Conservation (phyloP, 1,139 yeast species). For the Eremothecium sinecaudum region DNA sequence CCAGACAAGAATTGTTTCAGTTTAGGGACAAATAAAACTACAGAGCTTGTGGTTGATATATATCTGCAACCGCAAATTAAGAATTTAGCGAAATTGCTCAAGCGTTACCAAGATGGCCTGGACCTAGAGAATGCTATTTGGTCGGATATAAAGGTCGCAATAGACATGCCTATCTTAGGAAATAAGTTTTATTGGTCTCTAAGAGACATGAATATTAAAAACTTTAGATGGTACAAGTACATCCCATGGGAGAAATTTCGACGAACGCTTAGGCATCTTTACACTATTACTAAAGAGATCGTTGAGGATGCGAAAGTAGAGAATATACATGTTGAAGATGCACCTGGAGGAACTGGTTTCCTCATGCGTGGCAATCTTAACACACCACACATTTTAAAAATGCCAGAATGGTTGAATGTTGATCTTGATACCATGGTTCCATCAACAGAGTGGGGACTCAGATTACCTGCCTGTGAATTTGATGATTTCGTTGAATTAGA, state of each 20-base stretch:
- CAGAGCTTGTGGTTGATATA: slow-evolving; percentile 19
- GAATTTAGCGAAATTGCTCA: slow-evolving; percentile 19
- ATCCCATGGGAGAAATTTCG: slow-evolving; percentile 20
- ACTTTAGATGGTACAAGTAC: slow-evolving; percentile 26
- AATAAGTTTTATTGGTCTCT: slow-evolving; percentile 2
- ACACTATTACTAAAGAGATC: slow-evolving; percentile 11
- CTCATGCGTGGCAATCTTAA: slow-evolving; percentile 16
- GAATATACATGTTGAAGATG: slow-evolving; percentile 19
- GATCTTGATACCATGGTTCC: slow-evolving; percentile 22
- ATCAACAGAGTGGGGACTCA: slow-evolving; percentile 26
- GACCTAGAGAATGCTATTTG: slow-evolving; percentile 21
- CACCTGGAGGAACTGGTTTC: slow-evolving; percentile 19
- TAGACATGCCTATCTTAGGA: slow-evolving; percentile 13
- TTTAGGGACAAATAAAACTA: slow-evolving; percentile 14
- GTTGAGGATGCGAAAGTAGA: slow-evolving; percentile 9
- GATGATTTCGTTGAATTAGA: slow-evolving; percentile 20
- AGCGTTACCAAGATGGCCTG: slow-evolving; percentile 20
- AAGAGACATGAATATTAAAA: slow-evolving; percentile 9
- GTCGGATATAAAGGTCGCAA: slow-evolving; percentile 19
- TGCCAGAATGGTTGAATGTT: slow-evolving; percentile 14
- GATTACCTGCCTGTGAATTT: slow-evolving; percentile 29
- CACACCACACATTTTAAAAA: slow-evolving; percentile 16
- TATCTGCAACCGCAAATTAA: slow-evolving; percentile 23
- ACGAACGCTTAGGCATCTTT: slow-evolving; percentile 15
- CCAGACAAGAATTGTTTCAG: slow-evolving; percentile 21